Percentiles rank a stretch among this genome's conserved stretches.
Conservation (phyloP, 2,329 filamentous ascomycete genomes). For the Fusarium staphyleae region DNA sequence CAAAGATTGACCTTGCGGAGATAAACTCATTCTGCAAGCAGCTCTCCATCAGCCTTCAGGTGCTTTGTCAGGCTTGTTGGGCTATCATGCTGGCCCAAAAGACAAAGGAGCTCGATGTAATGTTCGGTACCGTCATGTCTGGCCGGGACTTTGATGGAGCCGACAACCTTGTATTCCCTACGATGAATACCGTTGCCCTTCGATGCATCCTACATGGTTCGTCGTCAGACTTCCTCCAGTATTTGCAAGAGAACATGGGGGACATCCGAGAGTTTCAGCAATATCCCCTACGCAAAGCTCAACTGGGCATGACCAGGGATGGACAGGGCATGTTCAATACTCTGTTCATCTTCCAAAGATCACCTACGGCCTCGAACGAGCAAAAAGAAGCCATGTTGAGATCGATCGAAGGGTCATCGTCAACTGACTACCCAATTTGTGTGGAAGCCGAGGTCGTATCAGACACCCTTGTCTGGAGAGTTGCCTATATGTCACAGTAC, state of each 20-base stretch:
- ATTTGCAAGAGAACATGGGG: constrained; percentile 75
- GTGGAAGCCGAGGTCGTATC: constrained; percentile 75
- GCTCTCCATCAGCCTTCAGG: constrained; percentile 75
- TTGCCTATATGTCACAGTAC: constrained; percentile 69
- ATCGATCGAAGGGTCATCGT: constrained; percentile 69
- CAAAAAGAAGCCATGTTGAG: constrained; percentile 56
- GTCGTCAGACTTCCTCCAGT: constrained; percentile 67
- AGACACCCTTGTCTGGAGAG: constrained; percentile 69
- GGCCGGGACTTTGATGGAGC: constrained; percentile 79
- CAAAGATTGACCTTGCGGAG: neutral
- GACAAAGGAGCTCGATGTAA: constrained; percentile 72
- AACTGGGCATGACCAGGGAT: constrained; percentile 51
- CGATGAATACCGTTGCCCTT: constrained; percentile 88
- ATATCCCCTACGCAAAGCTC: constrained; percentile 76
- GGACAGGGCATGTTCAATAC: constrained; percentile 59
- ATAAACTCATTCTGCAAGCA: constrained; percentile 67
- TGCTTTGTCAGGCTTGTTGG: constrained; percentile 79
- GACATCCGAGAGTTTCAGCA: constrained; percentile 75
- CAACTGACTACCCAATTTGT: constrained; percentile 83
- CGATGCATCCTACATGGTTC: constrained; percentile 76
- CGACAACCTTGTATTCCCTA: constrained; percentile 78
- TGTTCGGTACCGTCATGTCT: constrained; percentile 83
- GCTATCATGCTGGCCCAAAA: constrained; percentile 71
- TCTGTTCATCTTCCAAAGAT: constrained; percentile 62
- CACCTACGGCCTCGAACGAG: constrained; percentile 6